Evolutionary conservation across 768 basidiomycete genomes (phyloP).

Genomic region (Chalciporus sphaerocephalus): DNA sequence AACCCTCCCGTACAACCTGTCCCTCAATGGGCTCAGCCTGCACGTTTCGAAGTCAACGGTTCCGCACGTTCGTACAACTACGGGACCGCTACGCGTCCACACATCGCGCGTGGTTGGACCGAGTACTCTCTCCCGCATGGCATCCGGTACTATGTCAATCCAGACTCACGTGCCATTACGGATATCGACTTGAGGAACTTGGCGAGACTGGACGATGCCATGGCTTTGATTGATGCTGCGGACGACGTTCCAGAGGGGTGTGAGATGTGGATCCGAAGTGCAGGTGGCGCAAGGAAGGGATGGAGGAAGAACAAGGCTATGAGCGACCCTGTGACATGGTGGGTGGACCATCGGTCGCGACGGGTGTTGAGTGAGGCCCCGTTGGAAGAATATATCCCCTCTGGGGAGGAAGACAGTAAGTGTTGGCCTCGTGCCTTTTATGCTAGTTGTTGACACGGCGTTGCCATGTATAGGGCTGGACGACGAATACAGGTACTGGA

Average conservation of each 20-base stretch:
- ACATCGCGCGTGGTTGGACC: constrained; percentile 57
- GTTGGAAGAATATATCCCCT: constrained; percentile 23
- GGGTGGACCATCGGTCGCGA: constrained; percentile 64
- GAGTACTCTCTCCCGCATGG: constrained; percentile 75
- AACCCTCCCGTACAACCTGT: constrained; percentile 24
- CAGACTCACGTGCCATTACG: constrained; percentile 56
- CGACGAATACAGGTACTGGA: constrained; percentile 77
- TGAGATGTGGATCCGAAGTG: constrained; percentile 64
- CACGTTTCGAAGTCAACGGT: constrained; percentile 26
- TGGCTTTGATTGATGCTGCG: constrained; percentile 31
- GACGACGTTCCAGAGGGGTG: constrained; percentile 38
- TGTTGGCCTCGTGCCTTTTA: background rate
- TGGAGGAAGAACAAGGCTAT: constrained; percentile 31
- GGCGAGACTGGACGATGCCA: constrained; percentile 41
- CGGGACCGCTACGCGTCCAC: constrained; percentile 23
- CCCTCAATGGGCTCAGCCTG: constrained; percentile 27
- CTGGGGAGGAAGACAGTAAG: constrained; percentile 42
- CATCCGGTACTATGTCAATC: constrained; percentile 65
- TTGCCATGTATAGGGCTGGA: constrained; percentile 53
- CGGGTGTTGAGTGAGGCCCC: constrained; percentile 48
- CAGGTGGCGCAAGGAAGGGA: constrained; percentile 23
- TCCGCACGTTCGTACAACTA: constrained; percentile 28
- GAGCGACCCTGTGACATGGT: constrained; percentile 40
- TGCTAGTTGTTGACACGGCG: background rate
- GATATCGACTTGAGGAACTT: constrained; percentile 62